These are phyloP conservation scores for Fusarium aywerte DNA, from an alignment of 2,329 filamentous ascomycete species.

Conservation along the genomic window DNA sequence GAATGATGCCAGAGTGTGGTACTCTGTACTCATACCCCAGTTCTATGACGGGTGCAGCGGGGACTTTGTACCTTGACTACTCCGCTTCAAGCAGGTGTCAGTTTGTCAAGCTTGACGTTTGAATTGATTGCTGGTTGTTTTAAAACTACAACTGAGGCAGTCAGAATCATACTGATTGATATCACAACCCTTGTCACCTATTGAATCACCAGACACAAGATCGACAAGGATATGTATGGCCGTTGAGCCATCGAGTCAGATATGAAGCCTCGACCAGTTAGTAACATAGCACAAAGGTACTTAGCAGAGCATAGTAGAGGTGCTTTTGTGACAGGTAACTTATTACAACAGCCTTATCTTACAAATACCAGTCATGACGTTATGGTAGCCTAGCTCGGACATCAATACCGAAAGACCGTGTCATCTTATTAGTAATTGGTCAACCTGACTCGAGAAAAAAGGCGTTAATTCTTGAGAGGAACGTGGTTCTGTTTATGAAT, in stretches of 20 bases:
- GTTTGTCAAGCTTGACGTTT: not conserved
- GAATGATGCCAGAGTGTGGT: constrained; percentile 22
- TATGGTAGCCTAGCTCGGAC: constrained; percentile 6
- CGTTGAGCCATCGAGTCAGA: constrained; percentile 6
- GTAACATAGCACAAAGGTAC: constrained; percentile 13
- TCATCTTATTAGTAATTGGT: not conserved
- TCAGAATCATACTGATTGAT: constrained; percentile 23
- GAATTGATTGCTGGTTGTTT: not conserved
- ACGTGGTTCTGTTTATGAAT: constrained; percentile 24
- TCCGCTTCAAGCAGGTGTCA: constrained; percentile 24
- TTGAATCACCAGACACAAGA: not conserved
- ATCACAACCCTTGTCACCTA: constrained; percentile 9
- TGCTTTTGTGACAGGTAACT: constrained; percentile 13
- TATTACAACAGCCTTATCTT: constrained; percentile 15
- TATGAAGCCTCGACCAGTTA: constrained; percentile 12
- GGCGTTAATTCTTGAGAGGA: constrained; percentile 9
- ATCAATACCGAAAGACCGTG: not conserved
- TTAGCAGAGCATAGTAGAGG: constrained; percentile 1
- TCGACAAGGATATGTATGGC: not conserved
- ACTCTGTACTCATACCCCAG: constrained; percentile 14
- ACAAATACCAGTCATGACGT: constrained; percentile 18
- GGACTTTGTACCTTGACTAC: constrained; percentile 14
- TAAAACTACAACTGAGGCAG: not conserved
- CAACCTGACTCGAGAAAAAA: constrained; percentile 22
- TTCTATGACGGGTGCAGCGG: constrained; percentile 32